These are phyloP conservation scores for Neurospora sp. DNA, from an alignment of 495 filamentous ascomycete species.

Conservation along the genomic window DNA sequence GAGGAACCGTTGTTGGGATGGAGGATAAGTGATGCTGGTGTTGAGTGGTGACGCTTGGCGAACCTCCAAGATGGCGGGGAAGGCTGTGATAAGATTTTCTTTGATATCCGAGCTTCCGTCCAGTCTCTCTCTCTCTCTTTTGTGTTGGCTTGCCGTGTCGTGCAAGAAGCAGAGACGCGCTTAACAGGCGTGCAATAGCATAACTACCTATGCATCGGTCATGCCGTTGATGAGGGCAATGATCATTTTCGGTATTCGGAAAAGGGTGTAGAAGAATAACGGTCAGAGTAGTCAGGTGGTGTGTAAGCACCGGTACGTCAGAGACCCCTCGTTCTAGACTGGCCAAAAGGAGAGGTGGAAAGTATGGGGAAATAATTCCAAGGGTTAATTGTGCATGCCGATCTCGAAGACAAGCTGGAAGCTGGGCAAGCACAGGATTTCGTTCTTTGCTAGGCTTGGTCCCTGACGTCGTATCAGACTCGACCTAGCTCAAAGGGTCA, in stretches of 20 bases:
- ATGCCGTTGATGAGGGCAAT: background rate
- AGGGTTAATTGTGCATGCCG: background rate
- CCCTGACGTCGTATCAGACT: background rate
- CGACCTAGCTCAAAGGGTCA: background rate
- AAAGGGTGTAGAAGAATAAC: background rate
- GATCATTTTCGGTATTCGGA: background rate
- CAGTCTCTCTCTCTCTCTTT: background rate
- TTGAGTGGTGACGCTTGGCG: background rate
- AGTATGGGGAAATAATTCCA: background rate
- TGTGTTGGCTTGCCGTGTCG: constrained; percentile 3
- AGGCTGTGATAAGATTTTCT: background rate
- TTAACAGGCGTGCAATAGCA: background rate
- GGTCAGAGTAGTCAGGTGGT: background rate
- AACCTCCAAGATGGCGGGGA: background rate
- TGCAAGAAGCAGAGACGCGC: background rate
- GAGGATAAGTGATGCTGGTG: background rate
- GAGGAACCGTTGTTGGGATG: background rate
- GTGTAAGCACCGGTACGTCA: background rate
- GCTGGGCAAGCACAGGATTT: background rate
- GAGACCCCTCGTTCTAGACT: background rate
- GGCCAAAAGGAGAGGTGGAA: background rate
- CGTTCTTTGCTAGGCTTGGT: background rate
- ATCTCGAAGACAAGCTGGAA: background rate
- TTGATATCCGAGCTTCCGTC: background rate
- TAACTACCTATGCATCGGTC: background rate